Base-by-base conservation (phyloP, 345 rosid species). In the Microthlaspi erraticum region DNA sequence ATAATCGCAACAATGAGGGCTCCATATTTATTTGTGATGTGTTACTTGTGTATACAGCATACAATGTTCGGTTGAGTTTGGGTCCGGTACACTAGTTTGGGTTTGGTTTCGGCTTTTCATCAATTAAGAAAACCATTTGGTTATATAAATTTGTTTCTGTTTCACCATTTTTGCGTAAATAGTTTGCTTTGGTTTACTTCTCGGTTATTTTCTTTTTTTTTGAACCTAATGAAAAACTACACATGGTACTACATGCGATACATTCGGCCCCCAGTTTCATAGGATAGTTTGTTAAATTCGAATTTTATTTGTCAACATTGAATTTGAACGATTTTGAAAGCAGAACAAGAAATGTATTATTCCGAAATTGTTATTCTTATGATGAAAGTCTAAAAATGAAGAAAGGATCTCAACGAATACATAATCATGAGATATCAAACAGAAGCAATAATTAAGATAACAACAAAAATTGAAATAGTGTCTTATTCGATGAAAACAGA, bases 401-500 rank as follows among this genome's bases (percentile, higher is more conserved):
- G 20, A 23, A 23, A 14, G 41, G 50, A 51, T 51, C 38, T 9
- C 7, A 50, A 14, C 23, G 49, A 38, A 38, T 51, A 67, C 34
- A 42, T 53, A 14, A 53, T 41, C 62, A 39, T 42, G 53, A 55
- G 33, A 54, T 41, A 18, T 31, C 19, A 54, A 54, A 55, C 6
- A 8, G 39, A 67, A 43, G 3, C n/a, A 55, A 38, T 33, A 68
- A 69, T 6, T 31, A 51, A 38, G 6, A 6, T 5, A 66, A 7
- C 1, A 54, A 12, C 41, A 17, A 48, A 58, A 36, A 10, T 26
- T n/a, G 11, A 59, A 42, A 13, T n/a, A 52, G 3, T 51, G 26
- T 61, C 13, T 63, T 63, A 72, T 72, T 72, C 2, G 8, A 14
- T 7, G 12, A 4, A 64, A 44, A 36, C 11, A 14, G 20, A n/a